Conservation (phyloP, 441 rosid genomes). For the Erodium texanum region DNA sequence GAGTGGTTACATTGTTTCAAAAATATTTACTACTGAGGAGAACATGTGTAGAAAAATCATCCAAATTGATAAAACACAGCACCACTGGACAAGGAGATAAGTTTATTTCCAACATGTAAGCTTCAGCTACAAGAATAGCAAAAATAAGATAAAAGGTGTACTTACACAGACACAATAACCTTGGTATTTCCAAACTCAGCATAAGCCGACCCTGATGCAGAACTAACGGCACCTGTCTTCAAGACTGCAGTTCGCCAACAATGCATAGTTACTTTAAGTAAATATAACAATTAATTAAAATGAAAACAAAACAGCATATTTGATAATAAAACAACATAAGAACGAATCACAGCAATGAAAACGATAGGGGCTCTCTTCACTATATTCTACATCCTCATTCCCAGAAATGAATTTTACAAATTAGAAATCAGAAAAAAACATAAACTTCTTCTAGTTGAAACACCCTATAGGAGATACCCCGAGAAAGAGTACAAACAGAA, state of each 20-base stretch:
- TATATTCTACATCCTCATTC: not conserved
- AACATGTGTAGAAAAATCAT: not conserved
- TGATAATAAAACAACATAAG: not conserved
- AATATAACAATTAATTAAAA: not conserved
- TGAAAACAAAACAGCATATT: not conserved
- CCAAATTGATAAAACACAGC: not conserved
- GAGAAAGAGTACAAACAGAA: not conserved
- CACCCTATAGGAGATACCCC: not conserved
- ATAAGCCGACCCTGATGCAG: conserved; percentile 93
- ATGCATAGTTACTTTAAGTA: not conserved
- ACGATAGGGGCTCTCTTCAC: not conserved
- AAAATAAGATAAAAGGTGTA: conserved; percentile 15
- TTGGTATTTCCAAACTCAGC: conserved; percentile 90
- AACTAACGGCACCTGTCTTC: conserved; percentile 71
- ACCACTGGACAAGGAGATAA: not conserved
- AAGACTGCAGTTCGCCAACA: conserved; percentile 42
- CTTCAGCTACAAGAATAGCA: not conserved
- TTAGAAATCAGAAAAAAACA: not conserved
- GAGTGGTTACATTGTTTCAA: not conserved
- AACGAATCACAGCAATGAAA: not conserved
- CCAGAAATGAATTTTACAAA: not conserved
- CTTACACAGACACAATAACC: conserved; percentile 95
- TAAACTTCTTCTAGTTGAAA: not conserved
- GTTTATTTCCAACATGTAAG: not conserved
- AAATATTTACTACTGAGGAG: not conserved